Conservation (phyloP, 2,329 filamentous ascomycete genomes). For the Stachybotrys chartarum region DNA sequence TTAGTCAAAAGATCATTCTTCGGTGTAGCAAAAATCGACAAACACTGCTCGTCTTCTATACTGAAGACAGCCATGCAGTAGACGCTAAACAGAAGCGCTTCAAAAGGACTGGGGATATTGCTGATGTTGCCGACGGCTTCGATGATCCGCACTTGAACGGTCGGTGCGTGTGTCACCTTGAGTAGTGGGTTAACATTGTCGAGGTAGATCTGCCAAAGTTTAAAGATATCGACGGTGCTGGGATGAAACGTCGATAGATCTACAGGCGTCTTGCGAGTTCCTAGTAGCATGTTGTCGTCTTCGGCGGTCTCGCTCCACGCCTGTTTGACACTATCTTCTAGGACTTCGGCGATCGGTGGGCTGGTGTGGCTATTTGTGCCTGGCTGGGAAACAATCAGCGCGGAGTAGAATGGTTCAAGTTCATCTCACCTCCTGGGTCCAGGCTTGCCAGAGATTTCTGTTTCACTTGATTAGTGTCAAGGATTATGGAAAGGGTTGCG, state of each 20-base stretch:
- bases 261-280: conserved; percentile 28
- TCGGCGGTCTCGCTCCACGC: conserved; percentile 36
- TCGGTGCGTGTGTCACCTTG: conserved; percentile 51
- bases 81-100: conserved; percentile 51
- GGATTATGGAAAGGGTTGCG: not conserved
- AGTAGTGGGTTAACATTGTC: conserved; percentile 52
- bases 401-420: not conserved
- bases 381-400: conserved; percentile 3
- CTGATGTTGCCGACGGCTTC: conserved; percentile 36
- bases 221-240: conserved; percentile 33
- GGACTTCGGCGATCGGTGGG: not conserved
- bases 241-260: conserved; percentile 45
- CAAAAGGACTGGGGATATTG: conserved; percentile 31
- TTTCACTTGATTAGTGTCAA: not conserved
- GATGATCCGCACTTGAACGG: conserved; percentile 43
- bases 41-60: conserved; percentile 35
- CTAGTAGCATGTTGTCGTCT: conserved; percentile 46
- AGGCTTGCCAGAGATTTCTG: conserved; percentile 39
- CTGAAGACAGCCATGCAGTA: conserved; percentile 36
- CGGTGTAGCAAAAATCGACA: conserved; percentile 27
- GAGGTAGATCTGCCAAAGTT: conserved; percentile 51
- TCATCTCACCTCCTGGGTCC: conserved; percentile 32
- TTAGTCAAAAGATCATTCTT: conserved; percentile 32
- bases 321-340: conserved; percentile 26
- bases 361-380: not conserved